Evolutionary conservation across 805 yeast species (phyloP).

Genomic region (Lipomyces starkeyi): DNA sequence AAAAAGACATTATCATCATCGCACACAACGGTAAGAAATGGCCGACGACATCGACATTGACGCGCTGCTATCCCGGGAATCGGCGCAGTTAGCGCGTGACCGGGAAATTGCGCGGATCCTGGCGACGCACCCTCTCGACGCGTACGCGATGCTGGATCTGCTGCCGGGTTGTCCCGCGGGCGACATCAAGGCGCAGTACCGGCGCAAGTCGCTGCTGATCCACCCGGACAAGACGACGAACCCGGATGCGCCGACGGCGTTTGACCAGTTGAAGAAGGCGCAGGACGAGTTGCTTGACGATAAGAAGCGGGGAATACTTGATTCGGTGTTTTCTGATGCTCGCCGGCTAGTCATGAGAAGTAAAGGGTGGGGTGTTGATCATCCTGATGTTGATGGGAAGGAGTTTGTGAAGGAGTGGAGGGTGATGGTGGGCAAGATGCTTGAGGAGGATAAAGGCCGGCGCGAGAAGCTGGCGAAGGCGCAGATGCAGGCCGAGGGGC

Average conservation of each 20-base stretch:
- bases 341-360: slow-evolving; percentile 49
- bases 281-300: slow-evolving; percentile 52
- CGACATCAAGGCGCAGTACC: slow-evolving; percentile 55
- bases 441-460: slow-evolving; percentile 56
- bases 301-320: slow-evolving; percentile 51
- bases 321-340: slow-evolving; percentile 54
- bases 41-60: slow-evolving; percentile 34
- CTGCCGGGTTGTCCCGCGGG: slow-evolving; percentile 51
- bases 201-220: slow-evolving; percentile 65
- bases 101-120: slow-evolving; percentile 63
- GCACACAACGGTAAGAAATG: no score
- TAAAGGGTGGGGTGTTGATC: slow-evolving; percentile 49
- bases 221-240: slow-evolving; percentile 72
- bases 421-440: slow-evolving; percentile 50
- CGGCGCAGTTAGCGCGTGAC: slow-evolving; percentile 49
- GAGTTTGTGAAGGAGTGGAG: slow-evolving; percentile 53
- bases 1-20: no score
- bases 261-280: slow-evolving; percentile 64
- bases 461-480: slow-evolving; percentile 52
- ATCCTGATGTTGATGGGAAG: slow-evolving; percentile 48
- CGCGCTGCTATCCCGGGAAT: slow-evolving; percentile 43
- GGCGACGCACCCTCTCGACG: slow-evolving; percentile 55
- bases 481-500: slow-evolving; percentile 52
- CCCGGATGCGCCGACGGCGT: slow-evolving; percentile 66
- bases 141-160: slow-evolving; percentile 59